A percentile compares a stretch with the other conserved stretches of the same genome.
phyloP scores from a whole-genome alignment of 2,329 filamentous ascomycete genomes.

The Talaromyces sp. region DNA sequence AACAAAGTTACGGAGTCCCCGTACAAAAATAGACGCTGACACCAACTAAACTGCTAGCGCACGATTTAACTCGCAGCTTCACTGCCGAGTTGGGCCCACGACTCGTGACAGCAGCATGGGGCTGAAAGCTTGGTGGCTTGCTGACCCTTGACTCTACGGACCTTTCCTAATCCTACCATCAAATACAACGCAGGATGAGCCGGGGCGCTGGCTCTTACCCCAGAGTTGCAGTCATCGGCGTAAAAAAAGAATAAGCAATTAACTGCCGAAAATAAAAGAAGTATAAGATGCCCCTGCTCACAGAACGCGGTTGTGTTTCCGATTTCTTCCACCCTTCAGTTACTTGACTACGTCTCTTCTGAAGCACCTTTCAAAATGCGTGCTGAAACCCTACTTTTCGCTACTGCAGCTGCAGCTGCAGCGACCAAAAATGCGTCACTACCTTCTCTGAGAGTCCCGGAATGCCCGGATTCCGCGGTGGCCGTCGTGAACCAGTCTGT shows the following conservation, averaged over 20 bases:
- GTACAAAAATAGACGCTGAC: background rate
- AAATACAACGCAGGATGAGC: background rate
- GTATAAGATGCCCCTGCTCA: background rate
- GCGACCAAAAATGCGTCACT: background rate
- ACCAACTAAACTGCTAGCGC: background rate
- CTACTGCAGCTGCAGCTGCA: background rate
- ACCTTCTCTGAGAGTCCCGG: conserved; percentile 2
- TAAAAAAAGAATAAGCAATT: background rate
- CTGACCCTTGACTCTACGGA: background rate
- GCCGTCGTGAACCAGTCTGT: conserved; percentile 6
- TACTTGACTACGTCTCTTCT: background rate
- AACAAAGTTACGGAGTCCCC: too few relatives aligned
- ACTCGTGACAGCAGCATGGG: background rate
- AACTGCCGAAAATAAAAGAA: background rate
- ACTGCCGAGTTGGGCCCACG: background rate
- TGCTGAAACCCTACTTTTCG: background rate
- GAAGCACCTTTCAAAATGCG: background rate
- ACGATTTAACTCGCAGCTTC: background rate
- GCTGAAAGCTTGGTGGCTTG: background rate
- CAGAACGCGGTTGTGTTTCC: background rate
- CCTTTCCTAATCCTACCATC: background rate
- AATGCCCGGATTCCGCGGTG: conserved; percentile 2
- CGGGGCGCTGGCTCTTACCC: background rate
- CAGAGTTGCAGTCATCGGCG: background rate
- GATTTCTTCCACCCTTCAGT: background rate